Conservation (phyloP, 2,329 filamentous ascomycete species). For the Neonectria sp. region DNA sequence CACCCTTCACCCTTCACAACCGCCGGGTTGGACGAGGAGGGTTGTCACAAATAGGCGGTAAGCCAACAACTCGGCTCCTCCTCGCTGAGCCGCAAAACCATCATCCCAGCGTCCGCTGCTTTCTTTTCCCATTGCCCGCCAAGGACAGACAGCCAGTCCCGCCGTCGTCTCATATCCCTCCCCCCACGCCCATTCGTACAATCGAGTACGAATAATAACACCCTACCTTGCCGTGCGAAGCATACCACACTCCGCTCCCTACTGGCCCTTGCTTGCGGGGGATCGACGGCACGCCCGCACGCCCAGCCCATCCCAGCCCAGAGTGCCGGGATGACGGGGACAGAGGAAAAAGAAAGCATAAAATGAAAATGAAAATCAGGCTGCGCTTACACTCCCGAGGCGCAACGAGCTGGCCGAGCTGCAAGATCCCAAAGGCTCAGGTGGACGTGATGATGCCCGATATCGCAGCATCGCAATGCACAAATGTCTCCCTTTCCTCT, state of each 20-base stretch:
- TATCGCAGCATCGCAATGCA: not conserved
- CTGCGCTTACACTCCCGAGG: not conserved
- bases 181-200: conserved; percentile 14
- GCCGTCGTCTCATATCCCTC: not conserved
- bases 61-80: not conserved
- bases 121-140: too few species aligned
- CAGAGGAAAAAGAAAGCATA: not conserved
- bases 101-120: not conserved
- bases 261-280: conserved; percentile 18
- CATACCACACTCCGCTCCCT: conserved; percentile 4
- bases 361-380: not conserved
- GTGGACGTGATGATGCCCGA: not conserved
- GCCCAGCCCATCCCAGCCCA: conserved; percentile 15
- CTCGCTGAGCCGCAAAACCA: not conserved
- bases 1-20: not conserved
- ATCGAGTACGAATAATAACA: conserved; percentile 21
- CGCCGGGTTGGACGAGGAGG: not conserved
- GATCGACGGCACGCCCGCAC: conserved; percentile 16
- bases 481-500: not conserved
- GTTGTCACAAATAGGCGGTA: not conserved
- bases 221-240: not conserved
- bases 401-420: not conserved
- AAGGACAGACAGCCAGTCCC: not conserved
- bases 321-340: conserved; percentile 14
- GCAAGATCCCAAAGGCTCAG: not conserved